Evolutionary conservation across 129 eudicot genomes (phyloP), one percentile per base, ranked within the genome.

Genomic region (Solidago caesia): DNA sequence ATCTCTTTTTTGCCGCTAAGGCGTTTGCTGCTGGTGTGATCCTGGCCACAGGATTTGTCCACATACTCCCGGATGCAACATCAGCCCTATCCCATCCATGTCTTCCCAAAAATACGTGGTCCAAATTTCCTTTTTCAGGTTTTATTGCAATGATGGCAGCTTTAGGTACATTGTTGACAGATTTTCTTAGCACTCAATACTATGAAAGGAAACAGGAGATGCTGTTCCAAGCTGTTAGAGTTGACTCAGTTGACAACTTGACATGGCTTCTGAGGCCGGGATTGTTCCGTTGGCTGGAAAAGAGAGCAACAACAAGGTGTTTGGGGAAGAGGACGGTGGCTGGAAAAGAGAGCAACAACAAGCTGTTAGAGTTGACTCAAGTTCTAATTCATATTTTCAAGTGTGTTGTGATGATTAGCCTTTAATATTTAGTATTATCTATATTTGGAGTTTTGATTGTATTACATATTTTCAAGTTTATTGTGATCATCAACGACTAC

Each of bases 21-120:
- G 98, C 98, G 67, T 93, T 93, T 61, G 97, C 98, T 0, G 98
- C 96, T 0, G 98, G 97, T 7, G 98, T 93, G 12, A 93, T 93
- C 73, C 89, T 93, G 3, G 96, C 98, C 39, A 93, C 98, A 0
- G 97, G 97, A 16, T 93, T 93, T 29, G 98, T 94, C 67, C 98
- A 94, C 84, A 89, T 92, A 84, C 71, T 92, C 67, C 96, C 97
- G 15, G 97, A 89, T 44, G 97, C 96, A 75, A 89, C 91, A 0
- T 72, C 82, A 45, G 84, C 92, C 7, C 71, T 92, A 21, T 77
- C 96, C 0, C 75, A 89, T 56, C 60, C 85, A 6, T 92, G 97
- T 65, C 83, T 89, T 27, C 97, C 97, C 0, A 61, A 82, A 73
- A 81, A 53, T 39, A 96, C 97, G 0, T 92, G 96, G 97, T 92